Evolutionary conservation across 2,329 filamentous ascomycete genomes (phyloP), one percentile per base, ranked within the genome.

Genomic region (Venturia asperata): DNA sequence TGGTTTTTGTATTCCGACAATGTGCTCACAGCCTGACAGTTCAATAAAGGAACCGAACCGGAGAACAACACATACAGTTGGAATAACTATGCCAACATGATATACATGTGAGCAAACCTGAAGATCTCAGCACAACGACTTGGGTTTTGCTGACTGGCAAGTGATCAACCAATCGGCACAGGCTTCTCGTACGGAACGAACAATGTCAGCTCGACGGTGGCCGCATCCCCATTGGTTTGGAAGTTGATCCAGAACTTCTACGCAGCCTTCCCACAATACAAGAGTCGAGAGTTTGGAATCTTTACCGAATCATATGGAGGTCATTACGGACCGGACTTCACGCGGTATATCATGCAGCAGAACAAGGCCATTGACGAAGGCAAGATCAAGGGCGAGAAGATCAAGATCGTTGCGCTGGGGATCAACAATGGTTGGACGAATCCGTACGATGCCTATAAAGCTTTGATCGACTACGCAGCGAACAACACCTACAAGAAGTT

Each of bases 351-450:
- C 60, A 67, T 74, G 58, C 61, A 71, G 56, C 76, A 78, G 65
- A 78, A 78, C 65, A 68, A 68, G 21, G 71, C 68, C 11, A 72
- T 76, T 56, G 64, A 68, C 37, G 67, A 72, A 3, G 80, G 82
- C 13, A 73, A 70, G 0, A 64, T 79, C 5, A 71, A 74, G 19
- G 76, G 74, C 13, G 67, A 73, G 41, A 71, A 71, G 17, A 72
- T 79, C 63, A 78, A 80, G 52, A 75, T 85, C n/a, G 76, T 82
- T 7, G 80, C 82, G 0, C 75, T 86, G 9, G 80, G 82, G 17
- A 78, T 86, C 67, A 81, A 84, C 73, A 85, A 85, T 70, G 82
- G 81, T 34, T 84, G 81, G 75, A 78, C 83, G 66, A 83, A 86
- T 68, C 73, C 77, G 10, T 71, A 72, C 17, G 70, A 74, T 2